phyloP scores from a whole-genome alignment of 1,284 basidiomycete species.

The Microbotryum lychnidis-dioicae region DNA sequence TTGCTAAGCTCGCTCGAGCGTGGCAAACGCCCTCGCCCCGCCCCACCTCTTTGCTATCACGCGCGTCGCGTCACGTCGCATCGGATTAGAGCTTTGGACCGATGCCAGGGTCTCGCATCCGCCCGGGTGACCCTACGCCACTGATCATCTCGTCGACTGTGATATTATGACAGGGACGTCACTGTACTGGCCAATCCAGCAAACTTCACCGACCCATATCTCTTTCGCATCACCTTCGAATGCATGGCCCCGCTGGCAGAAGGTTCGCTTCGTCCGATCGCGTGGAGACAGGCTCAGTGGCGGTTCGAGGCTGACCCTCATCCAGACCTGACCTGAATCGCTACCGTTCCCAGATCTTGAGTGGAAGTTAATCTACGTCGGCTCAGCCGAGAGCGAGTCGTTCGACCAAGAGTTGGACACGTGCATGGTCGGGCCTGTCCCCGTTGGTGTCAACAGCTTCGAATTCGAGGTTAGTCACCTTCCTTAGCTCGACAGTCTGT shows the following conservation, averaged over 20 bases:
- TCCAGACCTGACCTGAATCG: neutral
- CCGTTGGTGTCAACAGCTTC: conserved; percentile 89
- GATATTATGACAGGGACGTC: conserved; percentile 29
- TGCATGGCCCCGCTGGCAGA: conserved; percentile 88
- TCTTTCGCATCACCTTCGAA: conserved; percentile 94
- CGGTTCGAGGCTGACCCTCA: neutral
- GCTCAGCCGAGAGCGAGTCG: conserved; percentile 85
- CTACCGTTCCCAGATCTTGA: conserved; percentile 64
- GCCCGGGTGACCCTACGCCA: neutral
- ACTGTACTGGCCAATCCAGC: conserved; percentile 80
- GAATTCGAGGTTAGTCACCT: conserved; percentile 62
- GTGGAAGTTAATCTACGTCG: conserved; percentile 96
- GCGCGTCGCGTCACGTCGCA: neutral
- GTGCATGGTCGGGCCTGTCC: conserved; percentile 76
- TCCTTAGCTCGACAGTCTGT: neutral
- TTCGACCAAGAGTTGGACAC: conserved; percentile 56
- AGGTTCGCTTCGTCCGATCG: conserved; percentile 46
- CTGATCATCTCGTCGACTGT: too few relatives aligned
- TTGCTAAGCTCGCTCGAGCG: neutral
- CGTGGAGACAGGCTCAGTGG: conserved; percentile 21
- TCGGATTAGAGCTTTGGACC: neutral
- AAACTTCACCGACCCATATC: conserved; percentile 80
- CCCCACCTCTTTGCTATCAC: neutral
- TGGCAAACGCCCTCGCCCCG: neutral
- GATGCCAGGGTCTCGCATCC: neutral